phyloP scores from a whole-genome alignment of 108 stramenopile genomes.

The Nannochloropsis oceanica region DNA sequence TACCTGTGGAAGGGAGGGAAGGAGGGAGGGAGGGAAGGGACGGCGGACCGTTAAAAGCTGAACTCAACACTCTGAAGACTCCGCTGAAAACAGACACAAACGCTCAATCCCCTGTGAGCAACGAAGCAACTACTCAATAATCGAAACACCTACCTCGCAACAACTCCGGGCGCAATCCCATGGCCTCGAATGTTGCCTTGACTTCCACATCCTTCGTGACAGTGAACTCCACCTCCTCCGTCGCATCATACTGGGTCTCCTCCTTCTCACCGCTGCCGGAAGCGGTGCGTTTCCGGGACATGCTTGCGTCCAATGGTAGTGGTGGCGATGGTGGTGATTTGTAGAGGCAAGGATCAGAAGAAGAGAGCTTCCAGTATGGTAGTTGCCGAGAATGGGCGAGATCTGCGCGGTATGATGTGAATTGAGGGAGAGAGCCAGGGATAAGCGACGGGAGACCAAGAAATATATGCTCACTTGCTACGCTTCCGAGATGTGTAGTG shows the following conservation, averaged over 20 bases:
- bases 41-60: not conserved
- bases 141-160: constrained; percentile 79
- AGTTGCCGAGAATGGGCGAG: too few species aligned
- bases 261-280: not conserved
- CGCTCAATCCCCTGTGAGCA: not conserved
- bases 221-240: constrained; percentile 28
- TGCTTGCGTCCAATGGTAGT: not conserved
- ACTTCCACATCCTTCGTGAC: constrained; percentile 18
- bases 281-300: not conserved
- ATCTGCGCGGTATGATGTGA: too few species aligned
- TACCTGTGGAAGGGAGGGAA: not conserved
- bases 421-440: too few species aligned
- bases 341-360: too few species aligned
- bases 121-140: not conserved
- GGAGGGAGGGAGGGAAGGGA: not conserved
- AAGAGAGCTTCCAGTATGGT: too few species aligned
- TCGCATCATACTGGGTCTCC: constrained; percentile 6
- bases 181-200: constrained; percentile 62
- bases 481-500: too few species aligned
- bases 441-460: too few species aligned
- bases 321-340: too few species aligned
- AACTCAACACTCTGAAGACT: not conserved
- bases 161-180: constrained; percentile 90
- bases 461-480: too few species aligned
- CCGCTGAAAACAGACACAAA: not conserved